phyloP scores from a whole-genome alignment of 2,329 filamentous ascomycete species.

The Fusarium sarcochroum region DNA sequence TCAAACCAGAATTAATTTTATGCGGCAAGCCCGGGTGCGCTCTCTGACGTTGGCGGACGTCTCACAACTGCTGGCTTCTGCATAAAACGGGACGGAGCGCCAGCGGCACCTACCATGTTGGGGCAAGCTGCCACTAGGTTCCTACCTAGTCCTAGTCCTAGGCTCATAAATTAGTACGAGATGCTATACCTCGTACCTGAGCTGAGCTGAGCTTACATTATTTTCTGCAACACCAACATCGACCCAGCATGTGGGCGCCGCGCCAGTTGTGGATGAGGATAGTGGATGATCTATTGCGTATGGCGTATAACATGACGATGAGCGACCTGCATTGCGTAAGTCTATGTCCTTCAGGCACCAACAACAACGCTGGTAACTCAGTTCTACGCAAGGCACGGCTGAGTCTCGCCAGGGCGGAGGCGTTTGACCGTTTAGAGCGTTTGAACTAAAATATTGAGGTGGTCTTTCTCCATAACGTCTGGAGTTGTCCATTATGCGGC shows the following conservation, averaged over 20 bases:
- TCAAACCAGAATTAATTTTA: slow-evolving; percentile 44
- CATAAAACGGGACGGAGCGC: slow-evolving; percentile 43
- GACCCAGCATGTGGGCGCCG: slow-evolving; percentile 22
- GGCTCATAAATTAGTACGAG: slow-evolving; percentile 22
- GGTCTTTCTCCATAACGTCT: slow-evolving; percentile 18
- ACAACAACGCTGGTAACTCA: neutral
- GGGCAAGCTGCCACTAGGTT: slow-evolving; percentile 20
- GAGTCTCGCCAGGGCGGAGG: slow-evolving; percentile 19
- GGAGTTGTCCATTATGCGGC: neutral
- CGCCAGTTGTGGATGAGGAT: slow-evolving; percentile 39
- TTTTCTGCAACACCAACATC: slow-evolving; percentile 28
- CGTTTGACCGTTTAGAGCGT: slow-evolving; percentile 14
- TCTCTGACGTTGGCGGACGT: slow-evolving; percentile 32
- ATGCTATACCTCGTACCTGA: slow-evolving; percentile 35
- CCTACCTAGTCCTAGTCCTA: slow-evolving; percentile 19
- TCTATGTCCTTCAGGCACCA: slow-evolving; percentile 22
- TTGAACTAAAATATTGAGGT: slow-evolving; percentile 15
- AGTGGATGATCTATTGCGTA: slow-evolving; percentile 40
- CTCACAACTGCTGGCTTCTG: slow-evolving; percentile 23
- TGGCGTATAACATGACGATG: slow-evolving; percentile 34
- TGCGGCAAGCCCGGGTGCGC: slow-evolving; percentile 47
- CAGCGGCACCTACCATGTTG: slow-evolving; percentile 45
- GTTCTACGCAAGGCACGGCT: neutral
- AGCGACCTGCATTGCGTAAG: slow-evolving; percentile 43
- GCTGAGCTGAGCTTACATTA: slow-evolving; percentile 31